Conservation (phyloP, 2,329 filamentous ascomycete genomes). For the Aureobasidium zeae region DNA sequence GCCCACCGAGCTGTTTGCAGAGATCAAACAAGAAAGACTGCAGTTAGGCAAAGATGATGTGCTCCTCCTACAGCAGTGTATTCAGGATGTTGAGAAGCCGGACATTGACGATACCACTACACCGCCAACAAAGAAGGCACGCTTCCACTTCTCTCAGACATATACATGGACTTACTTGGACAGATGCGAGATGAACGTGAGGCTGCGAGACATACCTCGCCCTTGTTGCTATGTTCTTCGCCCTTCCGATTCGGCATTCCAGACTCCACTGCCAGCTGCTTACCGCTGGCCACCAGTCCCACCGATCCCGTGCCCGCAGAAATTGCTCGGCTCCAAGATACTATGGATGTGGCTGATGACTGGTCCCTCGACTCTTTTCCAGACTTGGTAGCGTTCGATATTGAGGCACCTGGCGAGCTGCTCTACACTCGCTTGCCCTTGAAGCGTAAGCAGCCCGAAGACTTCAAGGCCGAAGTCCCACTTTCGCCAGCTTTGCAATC, state of each 20-base stretch:
- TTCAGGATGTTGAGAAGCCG: neutral
- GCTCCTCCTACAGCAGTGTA: conserved; percentile 5
- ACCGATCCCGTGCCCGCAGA: neutral
- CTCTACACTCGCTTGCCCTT: neutral
- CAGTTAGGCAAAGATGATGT: conserved; percentile 26
- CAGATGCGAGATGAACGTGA: neutral
- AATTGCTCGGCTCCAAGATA: neutral
- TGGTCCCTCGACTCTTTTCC: neutral
- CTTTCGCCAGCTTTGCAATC: neutral
- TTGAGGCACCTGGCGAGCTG: neutral
- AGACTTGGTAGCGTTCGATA: conserved; percentile 1
- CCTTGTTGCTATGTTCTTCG: conserved; percentile 1
- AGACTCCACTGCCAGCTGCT: conserved; percentile 1
- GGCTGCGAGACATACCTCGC: conserved; percentile 2
- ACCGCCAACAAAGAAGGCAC: neutral
- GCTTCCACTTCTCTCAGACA: neutral
- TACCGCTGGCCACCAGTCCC: conserved; percentile 3
- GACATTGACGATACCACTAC: neutral
- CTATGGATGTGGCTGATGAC: neutral
- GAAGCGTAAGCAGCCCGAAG: conserved; percentile 8
- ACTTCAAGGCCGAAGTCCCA: conserved; percentile 12
- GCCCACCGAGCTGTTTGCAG: conserved; percentile 22
- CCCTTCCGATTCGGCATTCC: conserved; percentile 1
- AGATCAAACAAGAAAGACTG: conserved; percentile 29
- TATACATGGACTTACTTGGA: neutral